These are phyloP conservation scores for Kalmusia sp. DNA, from an alignment of 2,329 filamentous ascomycete species.

Conservation along the genomic window DNA sequence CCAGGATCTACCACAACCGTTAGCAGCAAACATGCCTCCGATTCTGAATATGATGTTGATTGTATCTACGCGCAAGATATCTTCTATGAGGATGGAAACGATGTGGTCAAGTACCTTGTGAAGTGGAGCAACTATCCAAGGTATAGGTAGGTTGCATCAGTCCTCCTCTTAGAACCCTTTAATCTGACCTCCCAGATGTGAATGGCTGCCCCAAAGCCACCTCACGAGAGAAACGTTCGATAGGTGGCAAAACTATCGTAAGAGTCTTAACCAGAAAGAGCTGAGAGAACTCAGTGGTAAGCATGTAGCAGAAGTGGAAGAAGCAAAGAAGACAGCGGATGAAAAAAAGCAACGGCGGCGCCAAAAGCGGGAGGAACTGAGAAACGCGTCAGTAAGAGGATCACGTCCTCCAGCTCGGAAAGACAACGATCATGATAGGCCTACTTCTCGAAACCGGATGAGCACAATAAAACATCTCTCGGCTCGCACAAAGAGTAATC, in stretches of 20 bases:
- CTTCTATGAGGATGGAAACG: conserved; percentile 48
- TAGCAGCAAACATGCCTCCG: conserved; percentile 2
- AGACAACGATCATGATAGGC: too few relatives aligned
- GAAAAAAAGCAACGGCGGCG: conserved; percentile 13
- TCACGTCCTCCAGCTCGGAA: too few relatives aligned
- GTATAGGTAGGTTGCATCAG: conserved; percentile 24
- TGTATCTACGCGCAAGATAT: conserved; percentile 49
- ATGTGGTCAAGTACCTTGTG: conserved; percentile 61
- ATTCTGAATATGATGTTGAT: conserved; percentile 25
- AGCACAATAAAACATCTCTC: too few relatives aligned
- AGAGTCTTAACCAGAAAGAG: conserved; percentile 8
- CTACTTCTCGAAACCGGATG: too few relatives aligned
- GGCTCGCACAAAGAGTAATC: too few relatives aligned
- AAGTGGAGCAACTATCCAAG: conserved; percentile 69
- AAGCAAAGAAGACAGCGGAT: conserved; percentile 10
- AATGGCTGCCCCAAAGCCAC: background rate
- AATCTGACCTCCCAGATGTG: background rate
- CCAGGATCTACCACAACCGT: conserved; percentile 64
- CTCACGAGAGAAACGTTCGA: too few relatives aligned
- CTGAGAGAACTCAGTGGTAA: conserved; percentile 16
- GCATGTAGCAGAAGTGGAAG: conserved; percentile 16
- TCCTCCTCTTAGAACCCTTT: background rate
- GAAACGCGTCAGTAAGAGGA: too few relatives aligned
- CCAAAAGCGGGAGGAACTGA: conserved; percentile 26
- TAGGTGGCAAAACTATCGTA: conserved; percentile 18